Evolutionary conservation across 306 rosid genomes (phyloP), one percentile per base, ranked within the genome.

Genomic region (Vigna angularis): DNA sequence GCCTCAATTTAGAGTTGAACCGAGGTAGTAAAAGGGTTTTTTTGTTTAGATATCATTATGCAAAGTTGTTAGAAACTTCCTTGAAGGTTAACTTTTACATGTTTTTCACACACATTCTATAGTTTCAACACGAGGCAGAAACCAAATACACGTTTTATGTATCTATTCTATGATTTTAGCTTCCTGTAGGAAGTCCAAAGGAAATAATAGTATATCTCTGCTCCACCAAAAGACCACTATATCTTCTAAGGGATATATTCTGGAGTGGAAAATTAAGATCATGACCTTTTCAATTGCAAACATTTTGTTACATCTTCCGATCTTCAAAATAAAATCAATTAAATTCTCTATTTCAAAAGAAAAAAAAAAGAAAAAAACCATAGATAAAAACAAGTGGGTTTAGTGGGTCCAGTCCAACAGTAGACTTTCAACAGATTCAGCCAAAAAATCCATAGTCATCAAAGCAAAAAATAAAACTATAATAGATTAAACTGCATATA

Each of bases 401-500:
- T n/a, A 7, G 62, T 63, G 42, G 26, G 26, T 49, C 57, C 11
- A 66, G 26, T 49, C 57, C 11, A 66, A 59, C 15, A 52, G 34
- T 16, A 52, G 9, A 78, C 17, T 52, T 51, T 63, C 62, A 70
- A 11, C 57, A 30, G 40, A 79, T 74, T 40, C 67, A 49, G 74
- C 32, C 8, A 3, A 55, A 72, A 24, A 59, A 61, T 36, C 10
- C 32, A 53, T 50, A 70, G 70, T 49, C 32, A 38, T 20, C 38
- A 58, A 44, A 18, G 32, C 13, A 70, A 56, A 78, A 49, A 59
- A 30, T 17, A 59, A 42, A n/a, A 18, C 13, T 56, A 71, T 2
- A 16, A 34, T 44, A 85, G 79, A 57, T 53, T 16, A 49, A 57
- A 83, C 36, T 18, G 71, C 73, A 56, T 28, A 42, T 14, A 64